Evolutionary conservation across 2,329 filamentous ascomycete genomes (phyloP).

Genomic region (Immersiporthe knoxdaviesiana): DNA sequence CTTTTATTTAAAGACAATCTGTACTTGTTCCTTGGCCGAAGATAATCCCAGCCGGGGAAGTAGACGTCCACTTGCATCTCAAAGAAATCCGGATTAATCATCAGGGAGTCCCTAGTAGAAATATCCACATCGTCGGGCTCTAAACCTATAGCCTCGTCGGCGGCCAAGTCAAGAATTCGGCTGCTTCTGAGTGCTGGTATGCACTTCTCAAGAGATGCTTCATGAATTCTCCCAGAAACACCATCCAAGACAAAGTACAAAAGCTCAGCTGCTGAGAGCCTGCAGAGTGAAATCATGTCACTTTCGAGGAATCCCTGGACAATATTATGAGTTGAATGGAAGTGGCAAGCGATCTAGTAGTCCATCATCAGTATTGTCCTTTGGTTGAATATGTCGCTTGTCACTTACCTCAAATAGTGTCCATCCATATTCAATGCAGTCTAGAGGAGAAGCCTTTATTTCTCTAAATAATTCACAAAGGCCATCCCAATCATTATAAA

Average conservation of each 20-base stretch:
- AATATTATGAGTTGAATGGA: not conserved
- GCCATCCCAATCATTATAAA: not conserved
- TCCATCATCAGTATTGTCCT: not conserved
- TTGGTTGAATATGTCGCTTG: not conserved
- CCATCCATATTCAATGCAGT: not conserved
- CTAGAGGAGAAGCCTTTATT: slow-evolving; percentile 10
- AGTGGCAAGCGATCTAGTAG: not conserved
- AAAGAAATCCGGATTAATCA: not conserved
- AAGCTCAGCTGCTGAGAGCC: not conserved
- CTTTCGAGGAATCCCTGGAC: not conserved
- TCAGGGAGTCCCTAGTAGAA: not conserved
- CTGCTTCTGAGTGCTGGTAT: not conserved
- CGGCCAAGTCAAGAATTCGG: not conserved
- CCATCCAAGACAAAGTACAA: not conserved
- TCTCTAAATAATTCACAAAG: not conserved
- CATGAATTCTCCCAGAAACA: no score
- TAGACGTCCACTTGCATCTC: not conserved
- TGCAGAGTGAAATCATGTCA: not conserved
- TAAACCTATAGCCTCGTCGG: not conserved
- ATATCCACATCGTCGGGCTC: not conserved
- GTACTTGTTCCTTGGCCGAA: not conserved
- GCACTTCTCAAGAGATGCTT: no score
- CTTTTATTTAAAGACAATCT: not conserved
- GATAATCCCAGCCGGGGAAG: not conserved
- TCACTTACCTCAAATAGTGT: slow-evolving; percentile 7